These are phyloP conservation scores for Coelastrella sp. DNA, from an alignment of 139 green algal genomes.

Conservation along the genomic window DNA sequence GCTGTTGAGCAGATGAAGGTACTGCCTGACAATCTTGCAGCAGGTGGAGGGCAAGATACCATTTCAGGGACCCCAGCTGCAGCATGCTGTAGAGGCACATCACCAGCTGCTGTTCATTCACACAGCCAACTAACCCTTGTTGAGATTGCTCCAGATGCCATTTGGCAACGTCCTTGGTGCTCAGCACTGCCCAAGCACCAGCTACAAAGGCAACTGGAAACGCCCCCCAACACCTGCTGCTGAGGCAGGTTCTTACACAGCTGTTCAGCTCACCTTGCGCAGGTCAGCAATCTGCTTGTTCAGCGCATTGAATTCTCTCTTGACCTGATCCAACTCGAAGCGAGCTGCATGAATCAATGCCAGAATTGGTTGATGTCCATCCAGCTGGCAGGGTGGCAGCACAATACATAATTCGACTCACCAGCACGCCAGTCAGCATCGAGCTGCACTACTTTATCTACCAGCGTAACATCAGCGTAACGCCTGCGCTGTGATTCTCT, in stretches of 20 bases:
- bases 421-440: conserved; percentile 90
- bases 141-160: no score
- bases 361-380: neutral
- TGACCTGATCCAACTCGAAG: conserved; percentile 84
- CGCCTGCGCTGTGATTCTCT: conserved; percentile 92
- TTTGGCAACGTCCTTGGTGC: neutral
- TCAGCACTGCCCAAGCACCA: neutral
- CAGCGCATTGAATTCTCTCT: conserved; percentile 94
- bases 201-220: neutral
- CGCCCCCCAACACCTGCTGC: neutral
- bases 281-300: conserved; percentile 91
- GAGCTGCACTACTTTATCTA: conserved; percentile 95
- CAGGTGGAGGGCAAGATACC: neutral
- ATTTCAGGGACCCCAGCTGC: neutral
- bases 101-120: no score
- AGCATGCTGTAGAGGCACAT: neutral
- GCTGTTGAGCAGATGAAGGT: neutral
- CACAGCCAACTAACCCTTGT: no score
- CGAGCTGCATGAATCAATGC: conserved; percentile 63
- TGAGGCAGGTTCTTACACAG: neutral
- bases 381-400: neutral
- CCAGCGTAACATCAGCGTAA: conserved; percentile 84
- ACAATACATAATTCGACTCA: conserved; percentile 32
- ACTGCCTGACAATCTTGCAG: neutral
- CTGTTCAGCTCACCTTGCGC: conserved; percentile 68